Base-by-base conservation (phyloP, 2,329 filamentous ascomycete species). In the Cladophialophora exuberans region DNA sequence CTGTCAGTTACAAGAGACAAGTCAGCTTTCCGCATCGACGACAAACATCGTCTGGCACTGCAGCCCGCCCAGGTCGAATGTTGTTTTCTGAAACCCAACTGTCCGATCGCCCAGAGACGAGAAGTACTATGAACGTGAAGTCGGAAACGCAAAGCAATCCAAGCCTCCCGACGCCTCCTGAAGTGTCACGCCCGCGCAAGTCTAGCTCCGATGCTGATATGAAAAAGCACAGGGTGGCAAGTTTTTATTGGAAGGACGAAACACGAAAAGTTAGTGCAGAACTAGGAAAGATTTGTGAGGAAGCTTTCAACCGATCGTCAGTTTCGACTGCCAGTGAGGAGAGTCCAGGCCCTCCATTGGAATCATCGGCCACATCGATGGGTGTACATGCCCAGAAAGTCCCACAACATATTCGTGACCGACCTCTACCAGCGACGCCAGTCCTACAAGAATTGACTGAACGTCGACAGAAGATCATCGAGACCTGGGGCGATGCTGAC, bases 261-360 rank as follows among this genome's bases (percentile, higher is more conserved):
- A 82, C 94, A 50, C 82, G 90, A 5, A 87, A 93, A 64, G 87
- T 95, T 54, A 96, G 90, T 64, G 84, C 83, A 64, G 90, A 90
- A 65, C 85, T 97, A 58, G 90, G 90, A 45, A 90, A 90, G 70
- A 89, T 94, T 55, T 95, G 92, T 66, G 92, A 97, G 66, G 89
- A 94, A 66, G 92, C 92, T 1, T 97, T 97, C 75, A 92, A 90
- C 67, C 85, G 87, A 63, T 80, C 75, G 51, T 86, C 79, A 0
- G 71, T 80, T 18, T 77, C 76, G 39, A 80, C 81, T 2, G 56
- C 38, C 13, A 83, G 77, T 46, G 70, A 67, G 22, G 53, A 44
- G 26, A 64, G 54, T 51, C 64, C 54, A 33, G 38, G 72, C 22
- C 73, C 73, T 3, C 79, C 77, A 1, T 72, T 73, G 15, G 66